Percentiles rank a stretch among this genome's conserved stretches.
phyloP scores from a whole-genome alignment of 441 rosid genomes.

The Arabidopsis hybrid region DNA sequence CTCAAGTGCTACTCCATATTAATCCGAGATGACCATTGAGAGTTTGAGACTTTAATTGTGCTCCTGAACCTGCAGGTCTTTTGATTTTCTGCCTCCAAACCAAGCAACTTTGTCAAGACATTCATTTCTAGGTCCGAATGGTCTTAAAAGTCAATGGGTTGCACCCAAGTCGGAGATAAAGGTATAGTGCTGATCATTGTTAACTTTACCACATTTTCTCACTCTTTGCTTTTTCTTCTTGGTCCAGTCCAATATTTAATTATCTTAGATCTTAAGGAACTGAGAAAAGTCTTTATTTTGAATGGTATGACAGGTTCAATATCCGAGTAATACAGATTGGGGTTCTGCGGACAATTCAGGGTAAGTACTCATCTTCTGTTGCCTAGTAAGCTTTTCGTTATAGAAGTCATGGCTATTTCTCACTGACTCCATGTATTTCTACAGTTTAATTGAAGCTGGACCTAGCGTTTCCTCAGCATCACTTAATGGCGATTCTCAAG shows the following conservation, averaged over 20 bases:
- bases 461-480: conserved; percentile 48
- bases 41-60: conserved; percentile 23
- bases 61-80: conserved; percentile 61
- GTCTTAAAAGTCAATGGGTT: conserved; percentile 86
- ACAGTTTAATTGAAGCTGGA: conserved; percentile 64
- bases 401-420: conserved; percentile 35
- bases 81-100: conserved; percentile 75
- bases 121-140: conserved; percentile 90
- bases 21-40: conserved; percentile 6
- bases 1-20: conserved; percentile 6
- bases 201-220: neutral
- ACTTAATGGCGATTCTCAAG: conserved; percentile 55
- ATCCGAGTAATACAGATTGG: conserved; percentile 77
- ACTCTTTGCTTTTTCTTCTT: neutral
- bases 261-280: neutral
- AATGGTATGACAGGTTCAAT: conserved; percentile 72
- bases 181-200: conserved; percentile 50
- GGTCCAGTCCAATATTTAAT: neutral
- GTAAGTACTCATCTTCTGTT: conserved; percentile 47
- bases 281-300: conserved; percentile 1
- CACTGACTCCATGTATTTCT: conserved; percentile 38
- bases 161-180: conserved; percentile 79
- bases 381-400: conserved; percentile 18
- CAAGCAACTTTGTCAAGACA: conserved; percentile 94
- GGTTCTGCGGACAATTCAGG: conserved; percentile 54